Percentiles rank a stretch among this genome's conserved stretches.
Evolutionary conservation across 2,329 filamentous ascomycete genomes (phyloP).

Genomic region (Herpotrichia juniperi): DNA sequence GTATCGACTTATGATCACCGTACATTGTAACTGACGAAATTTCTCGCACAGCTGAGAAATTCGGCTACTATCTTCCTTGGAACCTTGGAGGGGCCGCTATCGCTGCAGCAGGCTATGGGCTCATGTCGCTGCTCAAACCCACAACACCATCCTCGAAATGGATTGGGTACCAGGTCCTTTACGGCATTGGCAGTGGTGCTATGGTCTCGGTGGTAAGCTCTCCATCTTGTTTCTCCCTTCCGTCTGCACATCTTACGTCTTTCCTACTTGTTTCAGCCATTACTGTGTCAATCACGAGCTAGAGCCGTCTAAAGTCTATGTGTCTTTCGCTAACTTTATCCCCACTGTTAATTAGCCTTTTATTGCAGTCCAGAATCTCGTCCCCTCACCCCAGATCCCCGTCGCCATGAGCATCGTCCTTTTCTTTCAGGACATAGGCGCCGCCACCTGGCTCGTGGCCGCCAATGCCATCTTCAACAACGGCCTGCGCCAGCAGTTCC

Average conservation of each 20-base stretch:
- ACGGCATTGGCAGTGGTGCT: constrained; percentile 41
- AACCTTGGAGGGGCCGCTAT: constrained; percentile 34
- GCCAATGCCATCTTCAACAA: constrained; percentile 45
- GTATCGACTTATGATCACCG: background rate
- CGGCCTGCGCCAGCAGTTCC: background rate
- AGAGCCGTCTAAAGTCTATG: too few species aligned
- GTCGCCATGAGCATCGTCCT: constrained; percentile 46
- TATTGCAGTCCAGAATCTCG: constrained; percentile 4
- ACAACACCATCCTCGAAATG: constrained; percentile 19
- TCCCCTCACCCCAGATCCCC: constrained; percentile 34
- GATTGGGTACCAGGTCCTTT: constrained; percentile 40
- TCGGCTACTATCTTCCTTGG: constrained; percentile 42
- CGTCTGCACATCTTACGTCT: too few species aligned
- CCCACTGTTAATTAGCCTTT: background rate
- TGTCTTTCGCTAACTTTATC: too few species aligned
- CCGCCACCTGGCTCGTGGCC: constrained; percentile 46
- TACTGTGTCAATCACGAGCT: too few species aligned
- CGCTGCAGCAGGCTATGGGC: constrained; percentile 31
- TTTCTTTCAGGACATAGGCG: constrained; percentile 47
- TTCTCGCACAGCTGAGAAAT: constrained; percentile 23
- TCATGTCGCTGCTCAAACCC: constrained; percentile 21
- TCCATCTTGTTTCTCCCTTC: background rate
- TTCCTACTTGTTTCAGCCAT: too few species aligned
- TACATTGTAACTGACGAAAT: background rate
- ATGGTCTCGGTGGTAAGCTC: background rate